Evolutionary conservation across 768 basidiomycete species (phyloP), one percentile per base, ranked within the genome.

Genomic region (Tubosaeta sp.): DNA sequence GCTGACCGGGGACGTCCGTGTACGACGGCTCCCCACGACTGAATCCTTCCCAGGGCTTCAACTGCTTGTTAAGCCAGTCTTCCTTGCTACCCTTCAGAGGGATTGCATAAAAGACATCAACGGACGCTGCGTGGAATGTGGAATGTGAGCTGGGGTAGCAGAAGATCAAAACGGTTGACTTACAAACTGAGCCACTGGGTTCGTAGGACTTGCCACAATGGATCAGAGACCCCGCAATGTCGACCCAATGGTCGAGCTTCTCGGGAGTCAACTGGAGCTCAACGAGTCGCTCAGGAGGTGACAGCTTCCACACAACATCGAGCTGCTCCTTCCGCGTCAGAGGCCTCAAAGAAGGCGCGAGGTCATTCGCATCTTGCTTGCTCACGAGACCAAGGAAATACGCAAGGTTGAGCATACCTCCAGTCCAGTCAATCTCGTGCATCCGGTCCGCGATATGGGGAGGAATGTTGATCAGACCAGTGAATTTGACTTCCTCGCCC

Each of bases 221-320:
- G n/a, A n/a, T n/a, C n/a, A n/a, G n/a, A n/a, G n/a, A n/a, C n/a
- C n/a, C n/a, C n/a, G n/a, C n/a, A n/a, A n/a, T n/a, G n/a, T n/a
- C n/a, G n/a, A n/a, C n/a, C n/a, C n/a, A n/a, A n/a, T n/a, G n/a
- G n/a, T n/a, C n/a, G n/a, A n/a, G n/a, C n/a, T n/a, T n/a, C n/a
- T n/a, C n/a, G n/a, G n/a, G n/a, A n/a, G n/a, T n/a, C n/a, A n/a
- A n/a, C n/a, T n/a, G n/a, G n/a, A n/a, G n/a, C n/a, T n/a, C n/a
- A n/a, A n/a, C n/a, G n/a, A n/a, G n/a, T n/a, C n/a, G 65, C 1
- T 68, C 65, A 4, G 62, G 67, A 6, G 65, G 65, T 14, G 65
- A 58, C 52, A 68, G 2, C 50, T 60, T 59, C 65, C 67, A 67
- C 25, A 67, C 56, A 1, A 56, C 22, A 2, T 66, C 67, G n/a